Base-by-base conservation (phyloP, 305 asterid species). In the Lippia alba region DNA sequence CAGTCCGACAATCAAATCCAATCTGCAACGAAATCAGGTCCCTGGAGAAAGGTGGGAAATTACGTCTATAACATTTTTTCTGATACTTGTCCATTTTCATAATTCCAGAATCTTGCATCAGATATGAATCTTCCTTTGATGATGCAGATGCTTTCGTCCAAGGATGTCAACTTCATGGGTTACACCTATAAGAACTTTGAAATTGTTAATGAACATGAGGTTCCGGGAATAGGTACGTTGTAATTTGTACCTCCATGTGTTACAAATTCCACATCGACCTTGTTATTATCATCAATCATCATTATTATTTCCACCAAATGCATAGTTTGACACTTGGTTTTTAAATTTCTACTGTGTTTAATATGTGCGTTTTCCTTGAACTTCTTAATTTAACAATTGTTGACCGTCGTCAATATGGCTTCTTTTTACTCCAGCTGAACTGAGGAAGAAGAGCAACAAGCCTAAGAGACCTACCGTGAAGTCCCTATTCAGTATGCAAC, bases 381-480 rank as follows among this genome's bases (percentile, higher is more conserved):
- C 16, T 39, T 33, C 41, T 36, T 20, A 63, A 73, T 64, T 66
- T 71, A 44, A 58, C 61, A 20, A 32, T 61, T 44, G 61, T 32
- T 67, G n/a, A 40, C 56, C 64, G 56, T 44, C 75, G 62, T 71
- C 61, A 56, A 46, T 70, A 55, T 14, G 72, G 14, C 59, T 82
- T 17, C 30, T 18, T 10, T 65, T 70, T 72, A 17, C 60, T 49
- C 69, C 91, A 92, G 98, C 97, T 79, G 93, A 89, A 82, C 69
- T 92, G 84, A 91, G 74, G 94, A 92, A 90, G 91, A 92, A 91
- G 87, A 92, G 81, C 84, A 87, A 74, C 72, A 92, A 85, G 76
- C 91, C 95, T 4, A 90, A 87, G 85, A 86, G 97, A 78, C 98
- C 98, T 51, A 92, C 98, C 15, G 94, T 92, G 87, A 92, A 89